Percentiles rank a stretch among this genome's conserved stretches.
Conservation (phyloP, 2,329 filamentous ascomycete genomes). For the Ophiosphaerella korrae region DNA sequence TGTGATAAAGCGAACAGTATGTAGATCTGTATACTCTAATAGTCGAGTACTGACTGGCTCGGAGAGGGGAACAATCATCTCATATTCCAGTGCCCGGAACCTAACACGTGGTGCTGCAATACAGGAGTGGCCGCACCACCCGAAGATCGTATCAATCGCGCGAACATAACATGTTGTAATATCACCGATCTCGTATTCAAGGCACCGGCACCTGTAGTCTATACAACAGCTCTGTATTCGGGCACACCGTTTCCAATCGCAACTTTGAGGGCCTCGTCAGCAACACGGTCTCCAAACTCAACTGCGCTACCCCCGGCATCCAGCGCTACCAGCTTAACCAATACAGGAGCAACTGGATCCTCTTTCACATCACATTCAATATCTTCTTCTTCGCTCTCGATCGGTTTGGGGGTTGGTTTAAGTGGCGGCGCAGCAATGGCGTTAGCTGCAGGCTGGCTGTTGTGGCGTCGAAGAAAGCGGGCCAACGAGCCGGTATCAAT, state of each 20-base stretch:
- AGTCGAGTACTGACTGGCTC: background rate
- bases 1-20: constrained; percentile 3
- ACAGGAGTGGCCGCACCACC: background rate
- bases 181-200: constrained; percentile 3
- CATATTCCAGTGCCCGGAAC: constrained; percentile 2
- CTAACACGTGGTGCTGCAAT: constrained; percentile 5
- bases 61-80: background rate
- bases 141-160: constrained; percentile 1
- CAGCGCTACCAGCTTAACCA: background rate
- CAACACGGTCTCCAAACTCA: background rate
- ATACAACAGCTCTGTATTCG: background rate
- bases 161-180: constrained; percentile 3
- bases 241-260: background rate
- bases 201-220: background rate
- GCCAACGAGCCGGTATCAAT: background rate
- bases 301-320: background rate
- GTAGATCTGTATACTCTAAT: background rate
- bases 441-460: background rate
- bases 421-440: background rate
- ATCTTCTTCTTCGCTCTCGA: background rate
- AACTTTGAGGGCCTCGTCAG: background rate
- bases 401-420: background rate
- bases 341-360: background rate
- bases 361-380: background rate
- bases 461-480: background rate